These are phyloP conservation scores for Phialophora tarda DNA, from an alignment of 2,329 filamentous ascomycete genomes.

Conservation along the genomic window DNA sequence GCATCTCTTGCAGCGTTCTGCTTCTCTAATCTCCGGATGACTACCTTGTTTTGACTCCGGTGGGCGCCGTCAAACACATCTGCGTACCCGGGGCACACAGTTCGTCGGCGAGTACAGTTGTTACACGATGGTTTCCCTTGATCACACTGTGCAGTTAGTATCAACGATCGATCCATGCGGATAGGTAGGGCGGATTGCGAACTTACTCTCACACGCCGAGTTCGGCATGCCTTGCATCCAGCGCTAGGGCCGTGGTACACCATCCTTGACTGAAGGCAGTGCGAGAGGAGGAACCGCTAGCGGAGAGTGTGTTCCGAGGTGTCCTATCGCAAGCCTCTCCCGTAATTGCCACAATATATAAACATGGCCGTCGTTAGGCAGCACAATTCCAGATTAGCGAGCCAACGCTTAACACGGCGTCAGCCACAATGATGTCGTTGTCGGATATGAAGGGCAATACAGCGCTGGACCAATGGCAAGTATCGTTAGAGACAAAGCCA, in stretches of 20 bases:
- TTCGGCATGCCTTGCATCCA: constrained; percentile 39
- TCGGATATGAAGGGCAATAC: neutral
- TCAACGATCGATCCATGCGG: neutral
- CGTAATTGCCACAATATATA: constrained; percentile 21
- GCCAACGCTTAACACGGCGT: neutral
- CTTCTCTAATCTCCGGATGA: constrained; percentile 29
- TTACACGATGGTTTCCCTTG: constrained; percentile 36
- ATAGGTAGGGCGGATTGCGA: neutral
- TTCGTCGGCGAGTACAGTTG: constrained; percentile 38
- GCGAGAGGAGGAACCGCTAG: constrained; percentile 6
- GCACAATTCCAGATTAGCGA: constrained; percentile 18
- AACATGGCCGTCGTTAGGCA: constrained; percentile 12
- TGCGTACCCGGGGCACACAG: constrained; percentile 38
- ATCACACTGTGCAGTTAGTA: constrained; percentile 35
- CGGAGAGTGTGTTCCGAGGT: constrained; percentile 3
- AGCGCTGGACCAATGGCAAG: constrained; percentile 4
- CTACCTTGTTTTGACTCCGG: constrained; percentile 36
- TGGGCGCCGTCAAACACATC: constrained; percentile 39
- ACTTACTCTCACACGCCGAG: constrained; percentile 38
- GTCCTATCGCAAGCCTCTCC: constrained; percentile 24
- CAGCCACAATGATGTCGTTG: constrained; percentile 27
- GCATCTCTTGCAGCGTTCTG: constrained; percentile 18
- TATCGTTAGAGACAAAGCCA: neutral
- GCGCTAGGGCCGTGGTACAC: constrained; percentile 39
- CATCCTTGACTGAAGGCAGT: constrained; percentile 26